A percentile compares a stretch with the other conserved stretches of the same genome.
Conservation (phyloP, 805 yeast species). For the Candida multigemmis region DNA sequence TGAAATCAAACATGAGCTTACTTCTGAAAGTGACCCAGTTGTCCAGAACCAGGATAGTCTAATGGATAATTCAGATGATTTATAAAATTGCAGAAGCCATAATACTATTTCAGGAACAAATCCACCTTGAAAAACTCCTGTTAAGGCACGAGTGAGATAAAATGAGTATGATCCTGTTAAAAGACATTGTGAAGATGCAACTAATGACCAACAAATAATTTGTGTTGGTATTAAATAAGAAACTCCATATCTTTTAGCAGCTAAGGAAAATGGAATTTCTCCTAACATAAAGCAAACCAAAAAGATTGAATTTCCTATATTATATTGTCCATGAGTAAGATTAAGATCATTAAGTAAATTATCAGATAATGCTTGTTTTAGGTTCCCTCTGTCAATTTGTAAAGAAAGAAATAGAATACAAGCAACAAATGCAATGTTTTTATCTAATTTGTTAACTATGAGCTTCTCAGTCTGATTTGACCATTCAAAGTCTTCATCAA, state of each 20-base stretch:
- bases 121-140: conserved; percentile 17
- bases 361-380: conserved; percentile 9
- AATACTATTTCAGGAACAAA: conserved; percentile 42
- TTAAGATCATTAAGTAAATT: conserved; percentile 16
- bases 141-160: conserved; percentile 10
- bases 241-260: conserved; percentile 51
- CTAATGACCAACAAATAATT: conserved; percentile 14
- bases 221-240: conserved; percentile 45
- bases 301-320: conserved; percentile 27
- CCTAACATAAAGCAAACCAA: conserved; percentile 27
- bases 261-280: conserved; percentile 49
- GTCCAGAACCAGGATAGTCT: conserved; percentile 38
- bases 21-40: conserved; percentile 6
- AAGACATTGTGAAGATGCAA: conserved; percentile 12
- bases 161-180: conserved; percentile 10
- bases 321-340: conserved; percentile 23
- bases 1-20: conserved; percentile 22
- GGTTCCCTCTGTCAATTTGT: conserved; percentile 8
- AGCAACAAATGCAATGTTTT: conserved; percentile 6
- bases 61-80: conserved; percentile 43
- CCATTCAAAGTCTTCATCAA: conserved; percentile 25
- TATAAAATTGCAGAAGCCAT: conserved; percentile 58
- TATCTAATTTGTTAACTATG: conserved; percentile 6
- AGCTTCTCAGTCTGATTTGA: conserved; percentile 14
- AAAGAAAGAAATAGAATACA: conserved; percentile 8